Evolutionary conservation across 129 eudicot genomes (phyloP).

Genomic region (Flaveria ramosissima): DNA sequence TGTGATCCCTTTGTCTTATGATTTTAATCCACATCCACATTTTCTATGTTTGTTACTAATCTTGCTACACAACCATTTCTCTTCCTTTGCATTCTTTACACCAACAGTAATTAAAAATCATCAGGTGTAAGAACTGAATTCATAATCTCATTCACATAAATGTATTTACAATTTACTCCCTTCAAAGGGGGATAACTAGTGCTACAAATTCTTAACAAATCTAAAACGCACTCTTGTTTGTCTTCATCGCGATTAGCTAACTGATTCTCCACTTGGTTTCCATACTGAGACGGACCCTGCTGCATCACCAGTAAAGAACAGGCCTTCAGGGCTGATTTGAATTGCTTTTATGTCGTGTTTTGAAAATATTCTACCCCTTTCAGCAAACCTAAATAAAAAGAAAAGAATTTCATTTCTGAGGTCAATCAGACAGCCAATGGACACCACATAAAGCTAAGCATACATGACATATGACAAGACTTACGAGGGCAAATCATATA

Average conservation of each 20-base stretch:
- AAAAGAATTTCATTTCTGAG: neutral
- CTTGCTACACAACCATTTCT: too few relatives aligned
- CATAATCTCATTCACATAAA: too few relatives aligned
- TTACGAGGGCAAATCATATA: conserved; percentile 72
- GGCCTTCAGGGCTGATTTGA: neutral
- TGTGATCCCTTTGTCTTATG: too few relatives aligned
- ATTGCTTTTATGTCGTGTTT: conserved; percentile 7
- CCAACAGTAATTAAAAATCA: too few relatives aligned
- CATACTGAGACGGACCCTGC: conserved; percentile 3
- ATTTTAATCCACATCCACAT: too few relatives aligned
- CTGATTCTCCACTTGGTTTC: conserved; percentile 10
- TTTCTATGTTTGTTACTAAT: too few relatives aligned
- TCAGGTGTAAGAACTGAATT: too few relatives aligned
- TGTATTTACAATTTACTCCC: too few relatives aligned
- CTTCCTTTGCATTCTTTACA: too few relatives aligned
- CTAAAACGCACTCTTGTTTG: too few relatives aligned
- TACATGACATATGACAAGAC: conserved; percentile 17
- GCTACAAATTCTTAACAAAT: too few relatives aligned
- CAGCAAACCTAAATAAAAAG: conserved; percentile 11
- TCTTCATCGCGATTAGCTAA: neutral
- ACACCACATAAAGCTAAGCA: neutral
- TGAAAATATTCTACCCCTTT: conserved; percentile 4
- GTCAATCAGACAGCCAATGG: neutral
- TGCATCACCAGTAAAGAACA: conserved; percentile 22
- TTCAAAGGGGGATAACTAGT: too few relatives aligned